Evolutionary conservation across 441 rosid genomes (phyloP), one percentile per base, ranked within the genome.

Genomic region (Erodium texanum): DNA sequence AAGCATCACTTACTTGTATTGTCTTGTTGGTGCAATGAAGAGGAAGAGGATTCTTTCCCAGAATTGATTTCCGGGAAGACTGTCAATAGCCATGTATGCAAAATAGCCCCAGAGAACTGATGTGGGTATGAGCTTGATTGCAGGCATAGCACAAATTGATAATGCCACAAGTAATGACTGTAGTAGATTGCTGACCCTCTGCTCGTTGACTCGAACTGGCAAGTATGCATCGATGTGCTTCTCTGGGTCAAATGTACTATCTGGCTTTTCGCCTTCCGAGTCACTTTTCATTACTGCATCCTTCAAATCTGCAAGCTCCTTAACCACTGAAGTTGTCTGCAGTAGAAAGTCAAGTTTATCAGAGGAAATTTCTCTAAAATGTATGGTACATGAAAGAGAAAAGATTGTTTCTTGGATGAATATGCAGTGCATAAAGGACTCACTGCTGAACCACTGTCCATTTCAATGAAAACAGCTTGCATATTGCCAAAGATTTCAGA

Each of bases 201-300:
- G 97, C 75, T 93, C 94, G 22, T 85, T 88, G 61, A 90, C 96
- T 77, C 93, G 71, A 3, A 88, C 92, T 0, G 98, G 97, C 84
- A 90, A 76, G 76, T 82, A 72, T n/a, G 77, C 87, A 56, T 90
- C 98, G 1, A 88, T 85, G 58, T 82, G 84, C 70, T 83, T 90
- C 58, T 82, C 84, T 3, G 84, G 90, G 77, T 89, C 92, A 10
- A 89, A 87, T 27, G 29, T 27, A 4, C 4, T 27, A 4, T 27
- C 29, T 24, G 79, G 81, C 12, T 79, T 85, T 3, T 76, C 79
- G 24, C 74, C 81, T 56, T 70, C 77, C 45, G 69, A 81, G 41
- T 78, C 83, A 24, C 80, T 77, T 77, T 81, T 80, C 84, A 89
- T 86, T 54, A 92, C 88, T 14, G 89, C 93, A 50, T 88, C 86